phyloP scores from a whole-genome alignment of 306 rosid species.

The Clitoria ternatea region DNA sequence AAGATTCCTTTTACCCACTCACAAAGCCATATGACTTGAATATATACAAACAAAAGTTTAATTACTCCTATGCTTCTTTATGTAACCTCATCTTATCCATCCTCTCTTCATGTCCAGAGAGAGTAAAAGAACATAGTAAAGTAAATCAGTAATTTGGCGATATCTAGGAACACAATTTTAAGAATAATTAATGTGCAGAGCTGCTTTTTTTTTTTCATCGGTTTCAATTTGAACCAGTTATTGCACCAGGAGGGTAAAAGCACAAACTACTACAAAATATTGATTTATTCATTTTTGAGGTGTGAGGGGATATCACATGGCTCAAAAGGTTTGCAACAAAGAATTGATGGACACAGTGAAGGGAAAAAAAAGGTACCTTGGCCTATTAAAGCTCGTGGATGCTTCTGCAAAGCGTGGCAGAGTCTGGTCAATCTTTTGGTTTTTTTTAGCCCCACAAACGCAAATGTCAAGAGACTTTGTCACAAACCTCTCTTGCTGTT shows the following conservation, averaged over 20 bases:
- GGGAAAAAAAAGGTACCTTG: slow-evolving; percentile 20
- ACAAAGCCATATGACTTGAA: slow-evolving; percentile 20
- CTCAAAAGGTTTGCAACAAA: slow-evolving; percentile 5
- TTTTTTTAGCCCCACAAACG: slow-evolving; percentile 43
- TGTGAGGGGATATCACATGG: slow-evolving; percentile 23
- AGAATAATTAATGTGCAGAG: background rate
- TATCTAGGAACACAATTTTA: slow-evolving; percentile 1
- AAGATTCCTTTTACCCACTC: slow-evolving; percentile 42
- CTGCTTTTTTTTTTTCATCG: too few species aligned
- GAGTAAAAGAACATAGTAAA: slow-evolving; percentile 11
- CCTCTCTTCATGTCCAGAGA: background rate
- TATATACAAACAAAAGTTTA: slow-evolving; percentile 8
- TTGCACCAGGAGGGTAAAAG: slow-evolving; percentile 9
- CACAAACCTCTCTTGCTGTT: slow-evolving; percentile 13
- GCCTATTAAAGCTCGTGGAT: slow-evolving; percentile 31
- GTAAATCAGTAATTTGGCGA: slow-evolving; percentile 13
- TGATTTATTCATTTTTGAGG: background rate
- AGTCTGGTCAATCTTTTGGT: slow-evolving; percentile 40
- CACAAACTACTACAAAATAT: background rate
- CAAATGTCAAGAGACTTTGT: slow-evolving; percentile 21
- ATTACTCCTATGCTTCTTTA: slow-evolving; percentile 11
- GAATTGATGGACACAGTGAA: background rate
- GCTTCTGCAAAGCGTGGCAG: slow-evolving; percentile 48
- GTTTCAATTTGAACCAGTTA: background rate
- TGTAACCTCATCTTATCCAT: slow-evolving; percentile 9